Evolutionary conservation across 2,329 filamentous ascomycete species (phyloP).

Genomic region (Stemphylium lycopersici): DNA sequence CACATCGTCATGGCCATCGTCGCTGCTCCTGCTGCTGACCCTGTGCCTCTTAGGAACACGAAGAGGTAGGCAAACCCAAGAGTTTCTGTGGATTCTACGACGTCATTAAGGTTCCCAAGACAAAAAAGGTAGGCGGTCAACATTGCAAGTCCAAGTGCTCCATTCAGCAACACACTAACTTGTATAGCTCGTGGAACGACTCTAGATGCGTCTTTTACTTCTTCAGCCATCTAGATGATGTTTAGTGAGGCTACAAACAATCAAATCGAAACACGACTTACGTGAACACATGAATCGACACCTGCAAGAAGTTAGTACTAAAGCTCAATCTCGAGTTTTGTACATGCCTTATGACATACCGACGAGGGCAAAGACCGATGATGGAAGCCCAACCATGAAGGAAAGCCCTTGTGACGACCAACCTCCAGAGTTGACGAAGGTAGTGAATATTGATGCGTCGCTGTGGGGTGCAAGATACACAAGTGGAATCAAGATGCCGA

Average conservation of each 20-base stretch:
- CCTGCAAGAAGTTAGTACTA: not conserved
- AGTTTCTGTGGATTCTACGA: not conserved
- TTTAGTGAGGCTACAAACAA: not conserved
- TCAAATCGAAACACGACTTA: not conserved
- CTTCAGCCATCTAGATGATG: constrained; percentile 23
- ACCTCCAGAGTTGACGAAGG: constrained; percentile 50
- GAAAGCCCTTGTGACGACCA: constrained; percentile 25
- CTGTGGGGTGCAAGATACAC: constrained; percentile 17
- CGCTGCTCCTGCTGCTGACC: constrained; percentile 7
- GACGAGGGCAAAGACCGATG: constrained; percentile 3
- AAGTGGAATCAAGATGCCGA: constrained; percentile 51
- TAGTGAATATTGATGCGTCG: constrained; percentile 45
- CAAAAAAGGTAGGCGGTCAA: constrained; percentile 43
- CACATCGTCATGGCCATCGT: constrained; percentile 11
- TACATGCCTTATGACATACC: not conserved
- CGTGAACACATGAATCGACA: constrained; percentile 7
- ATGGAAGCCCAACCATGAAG: constrained; percentile 9
- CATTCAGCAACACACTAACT: constrained; percentile 39
- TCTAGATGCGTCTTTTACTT: constrained; percentile 26
- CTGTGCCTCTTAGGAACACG: constrained; percentile 3
- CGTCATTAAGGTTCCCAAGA: constrained; percentile 27
- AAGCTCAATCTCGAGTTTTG: not conserved
- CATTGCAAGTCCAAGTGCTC: constrained; percentile 37
- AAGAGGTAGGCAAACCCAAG: constrained; percentile 3
- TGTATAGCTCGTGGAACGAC: constrained; percentile 43